A percentile compares a stretch with the other conserved stretches of the same genome.
Evolutionary conservation across 345 rosid genomes (phyloP).

Genomic region (Erysimum cheiranthoides): DNA sequence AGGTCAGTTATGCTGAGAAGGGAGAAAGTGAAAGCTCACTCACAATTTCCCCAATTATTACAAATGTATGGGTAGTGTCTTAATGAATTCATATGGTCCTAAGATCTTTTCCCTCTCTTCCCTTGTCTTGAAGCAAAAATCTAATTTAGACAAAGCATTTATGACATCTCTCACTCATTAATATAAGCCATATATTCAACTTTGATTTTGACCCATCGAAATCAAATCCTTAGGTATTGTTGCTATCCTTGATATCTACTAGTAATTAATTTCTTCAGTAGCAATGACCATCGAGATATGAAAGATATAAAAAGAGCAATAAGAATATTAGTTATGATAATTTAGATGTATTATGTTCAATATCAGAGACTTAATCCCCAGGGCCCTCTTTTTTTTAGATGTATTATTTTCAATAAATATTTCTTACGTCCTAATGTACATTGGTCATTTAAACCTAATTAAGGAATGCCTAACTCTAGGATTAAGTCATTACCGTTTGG

Average conservation of each 20-base stretch:
- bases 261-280: neutral
- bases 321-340: neutral
- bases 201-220: constrained; percentile 26
- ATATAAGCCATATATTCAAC: constrained; percentile 27
- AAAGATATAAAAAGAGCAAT: neutral
- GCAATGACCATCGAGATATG: neutral
- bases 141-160: constrained; percentile 24
- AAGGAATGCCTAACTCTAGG: neutral
- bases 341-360: neutral
- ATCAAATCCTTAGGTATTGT: constrained; percentile 15
- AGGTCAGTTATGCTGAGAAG: constrained; percentile 1
- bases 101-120: constrained; percentile 23
- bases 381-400: neutral
- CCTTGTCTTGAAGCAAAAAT: constrained; percentile 39
- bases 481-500: too few relatives aligned
- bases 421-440: neutral
- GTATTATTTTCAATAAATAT: neutral
- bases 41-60: constrained; percentile 15
- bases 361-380: neutral
- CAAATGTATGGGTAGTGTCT: constrained; percentile 17
- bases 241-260: constrained; percentile 16
- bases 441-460: neutral
- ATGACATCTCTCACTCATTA: constrained; percentile 22
- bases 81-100: constrained; percentile 40
- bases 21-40: constrained; percentile 40